Conservation (phyloP, 108 stramenopile genomes). For the Nitzschia inconspicua region DNA sequence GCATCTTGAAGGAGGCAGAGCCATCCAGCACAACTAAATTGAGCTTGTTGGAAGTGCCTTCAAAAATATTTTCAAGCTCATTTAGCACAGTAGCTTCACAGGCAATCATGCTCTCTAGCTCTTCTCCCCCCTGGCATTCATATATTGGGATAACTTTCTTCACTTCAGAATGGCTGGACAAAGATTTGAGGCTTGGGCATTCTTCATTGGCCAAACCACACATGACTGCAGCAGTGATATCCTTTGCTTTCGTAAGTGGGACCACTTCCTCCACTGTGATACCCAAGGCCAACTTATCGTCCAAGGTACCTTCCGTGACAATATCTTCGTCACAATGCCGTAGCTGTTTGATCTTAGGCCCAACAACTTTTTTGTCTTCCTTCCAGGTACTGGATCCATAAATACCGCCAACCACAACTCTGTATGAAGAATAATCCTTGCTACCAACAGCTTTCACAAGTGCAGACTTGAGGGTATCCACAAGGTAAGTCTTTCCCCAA, state of each 20-base stretch:
- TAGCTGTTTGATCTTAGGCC: no score
- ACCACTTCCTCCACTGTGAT: background rate
- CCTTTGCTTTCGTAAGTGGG: background rate
- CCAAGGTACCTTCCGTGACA: background rate
- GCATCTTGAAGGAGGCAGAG: constrained; percentile 13
- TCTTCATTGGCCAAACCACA: constrained; percentile 14
- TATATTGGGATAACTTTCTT: constrained; percentile 15
- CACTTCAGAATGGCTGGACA: background rate
- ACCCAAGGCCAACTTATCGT: background rate
- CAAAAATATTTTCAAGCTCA: background rate
- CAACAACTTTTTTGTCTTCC: constrained; percentile 60
- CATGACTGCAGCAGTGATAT: constrained; percentile 14
- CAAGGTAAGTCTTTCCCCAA: constrained; percentile 36
- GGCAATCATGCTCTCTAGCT: constrained; percentile 5
- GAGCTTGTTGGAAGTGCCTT: constrained; percentile 3
- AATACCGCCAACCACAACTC: constrained; percentile 80
- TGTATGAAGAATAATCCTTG: constrained; percentile 40
- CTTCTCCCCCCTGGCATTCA: constrained; percentile 1
- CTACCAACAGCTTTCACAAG: constrained; percentile 26
- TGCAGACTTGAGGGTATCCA: constrained; percentile 20
- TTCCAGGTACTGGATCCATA: constrained; percentile 75
- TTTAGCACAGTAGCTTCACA: constrained; percentile 33
- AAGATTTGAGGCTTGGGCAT: constrained; percentile 3
- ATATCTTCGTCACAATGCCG: background rate
- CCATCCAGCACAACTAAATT: constrained; percentile 31